Percentiles rank a stretch among this genome's conserved stretches.
Evolutionary conservation across 116 monocot species (phyloP).

Genomic region (Dioscorea cayenensis): DNA sequence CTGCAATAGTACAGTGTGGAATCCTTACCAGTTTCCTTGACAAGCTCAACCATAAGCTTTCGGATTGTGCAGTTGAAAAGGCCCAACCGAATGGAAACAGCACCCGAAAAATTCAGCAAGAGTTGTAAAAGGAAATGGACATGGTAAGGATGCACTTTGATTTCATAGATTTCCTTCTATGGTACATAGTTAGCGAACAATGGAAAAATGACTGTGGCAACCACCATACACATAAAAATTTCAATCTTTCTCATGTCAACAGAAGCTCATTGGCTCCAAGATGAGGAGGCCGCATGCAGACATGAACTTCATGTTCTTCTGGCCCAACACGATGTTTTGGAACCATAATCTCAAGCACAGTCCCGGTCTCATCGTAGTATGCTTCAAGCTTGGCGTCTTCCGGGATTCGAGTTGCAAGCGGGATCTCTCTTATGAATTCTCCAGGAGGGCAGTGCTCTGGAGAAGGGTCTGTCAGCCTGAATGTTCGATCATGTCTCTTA

Average conservation of each 20-base stretch:
- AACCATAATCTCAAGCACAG: conserved; percentile 76
- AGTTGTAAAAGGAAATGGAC: conserved; percentile 5
- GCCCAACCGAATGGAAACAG: neutral
- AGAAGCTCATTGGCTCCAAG: conserved; percentile 35
- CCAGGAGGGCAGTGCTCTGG: conserved; percentile 87
- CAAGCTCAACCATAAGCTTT: neutral
- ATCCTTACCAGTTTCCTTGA: conserved; percentile 12
- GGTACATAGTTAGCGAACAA: conserved; percentile 29
- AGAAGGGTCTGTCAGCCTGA: conserved; percentile 58
- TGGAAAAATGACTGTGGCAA: conserved; percentile 14
- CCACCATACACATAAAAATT: conserved; percentile 8
- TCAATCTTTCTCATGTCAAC: conserved; percentile 18
- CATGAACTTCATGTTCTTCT: conserved; percentile 83
- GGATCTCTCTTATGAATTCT: conserved; percentile 71
- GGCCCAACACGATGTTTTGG: conserved; percentile 63
- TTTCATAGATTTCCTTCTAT: conserved; percentile 18
- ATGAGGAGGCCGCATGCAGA: conserved; percentile 70
- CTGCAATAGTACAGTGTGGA: neutral
- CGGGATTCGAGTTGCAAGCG: conserved; percentile 70
- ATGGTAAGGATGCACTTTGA: conserved; percentile 7
- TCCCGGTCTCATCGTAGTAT: conserved; percentile 64
- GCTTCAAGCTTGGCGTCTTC: conserved; percentile 82
- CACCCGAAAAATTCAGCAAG: conserved; percentile 1
- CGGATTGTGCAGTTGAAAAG: neutral
- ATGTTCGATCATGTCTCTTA: conserved; percentile 64